Conservation (phyloP, 2,329 filamentous ascomycete genomes). For the Eutypella sp. region DNA sequence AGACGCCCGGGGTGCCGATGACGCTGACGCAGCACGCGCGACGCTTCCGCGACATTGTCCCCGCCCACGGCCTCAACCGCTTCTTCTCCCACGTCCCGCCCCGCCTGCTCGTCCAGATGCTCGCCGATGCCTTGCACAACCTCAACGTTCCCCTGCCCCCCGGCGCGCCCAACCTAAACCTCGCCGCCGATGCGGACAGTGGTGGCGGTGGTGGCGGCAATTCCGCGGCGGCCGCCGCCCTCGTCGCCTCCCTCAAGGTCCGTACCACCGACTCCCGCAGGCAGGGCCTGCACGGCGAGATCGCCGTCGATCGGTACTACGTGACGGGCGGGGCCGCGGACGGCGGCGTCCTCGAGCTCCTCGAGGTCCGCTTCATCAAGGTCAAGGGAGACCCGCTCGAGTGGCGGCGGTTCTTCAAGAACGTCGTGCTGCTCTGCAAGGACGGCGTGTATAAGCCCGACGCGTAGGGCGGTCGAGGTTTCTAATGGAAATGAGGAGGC, state of each 20-base stretch:
- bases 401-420: conserved; percentile 97
- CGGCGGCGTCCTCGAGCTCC: conserved; percentile 49
- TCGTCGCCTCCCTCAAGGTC: conserved; percentile 55
- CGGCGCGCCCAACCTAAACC: conserved; percentile 34
- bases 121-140: conserved; percentile 76
- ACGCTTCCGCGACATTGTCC: conserved; percentile 86
- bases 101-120: conserved; percentile 69
- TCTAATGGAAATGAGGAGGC: too few relatives aligned
- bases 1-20: conserved; percentile 71
- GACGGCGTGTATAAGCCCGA: conserved; percentile 70
- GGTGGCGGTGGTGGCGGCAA: not conserved
- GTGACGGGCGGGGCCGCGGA: conserved; percentile 47
- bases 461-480: conserved; percentile 14
- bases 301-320: conserved; percentile 63
- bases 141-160: conserved; percentile 73
- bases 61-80: conserved; percentile 77
- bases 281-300: conserved; percentile 69
- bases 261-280: conserved; percentile 67
- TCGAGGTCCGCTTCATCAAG: conserved; percentile 90
- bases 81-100: conserved; percentile 84
- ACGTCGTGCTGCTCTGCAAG: conserved; percentile 80
- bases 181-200: conserved; percentile 51
- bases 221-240: not conserved
- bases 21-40: conserved; percentile 85
- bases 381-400: conserved; percentile 92